Percentiles rank a stretch among this genome's conserved stretches.
phyloP scores from a whole-genome alignment of 352 stramenopile species.

The Poterioochromonas sp. region DNA sequence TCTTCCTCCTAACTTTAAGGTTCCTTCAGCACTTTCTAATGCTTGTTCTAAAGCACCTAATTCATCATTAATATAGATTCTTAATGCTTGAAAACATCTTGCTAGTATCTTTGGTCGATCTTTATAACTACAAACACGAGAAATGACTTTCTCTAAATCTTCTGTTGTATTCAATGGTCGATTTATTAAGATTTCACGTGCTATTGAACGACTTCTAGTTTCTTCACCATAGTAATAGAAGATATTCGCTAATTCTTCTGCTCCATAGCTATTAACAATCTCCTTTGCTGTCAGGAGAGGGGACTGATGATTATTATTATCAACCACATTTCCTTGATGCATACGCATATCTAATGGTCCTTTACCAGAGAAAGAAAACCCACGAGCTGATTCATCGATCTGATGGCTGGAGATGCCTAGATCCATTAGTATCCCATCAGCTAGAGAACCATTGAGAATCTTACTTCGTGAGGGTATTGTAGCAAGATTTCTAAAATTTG shows the following conservation, averaged over 20 bases:
- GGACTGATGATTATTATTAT: constrained; percentile 55
- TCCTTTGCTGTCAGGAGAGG: constrained; percentile 25
- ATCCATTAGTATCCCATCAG: constrained; percentile 67
- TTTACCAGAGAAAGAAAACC: constrained; percentile 18
- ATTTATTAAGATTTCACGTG: constrained; percentile 27
- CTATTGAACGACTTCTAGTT: constrained; percentile 21
- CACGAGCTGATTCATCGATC: constrained; percentile 52
- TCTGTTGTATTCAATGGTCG: constrained; percentile 32
- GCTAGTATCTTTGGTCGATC: constrained; percentile 54
- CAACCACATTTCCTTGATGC: constrained; percentile 62
- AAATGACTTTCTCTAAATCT: constrained; percentile 37
- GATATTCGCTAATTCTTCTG: constrained; percentile 26
- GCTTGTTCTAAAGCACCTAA: constrained; percentile 55
- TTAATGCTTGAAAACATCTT: constrained; percentile 62
- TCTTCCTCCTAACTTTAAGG: constrained; percentile 51
- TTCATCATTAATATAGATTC: constrained; percentile 59
- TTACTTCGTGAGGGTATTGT: background rate
- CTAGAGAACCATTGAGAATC: background rate
- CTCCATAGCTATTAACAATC: constrained; percentile 38
- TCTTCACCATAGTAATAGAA: constrained; percentile 38
- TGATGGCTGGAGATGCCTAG: constrained; percentile 69
- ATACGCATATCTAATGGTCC: constrained; percentile 34
- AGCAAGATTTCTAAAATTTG: constrained; percentile 35
- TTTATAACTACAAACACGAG: constrained; percentile 32
- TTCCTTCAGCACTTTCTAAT: constrained; percentile 50